Conservation (phyloP, 1,284 basidiomycete genomes). For the Malassezia obtusa region DNA sequence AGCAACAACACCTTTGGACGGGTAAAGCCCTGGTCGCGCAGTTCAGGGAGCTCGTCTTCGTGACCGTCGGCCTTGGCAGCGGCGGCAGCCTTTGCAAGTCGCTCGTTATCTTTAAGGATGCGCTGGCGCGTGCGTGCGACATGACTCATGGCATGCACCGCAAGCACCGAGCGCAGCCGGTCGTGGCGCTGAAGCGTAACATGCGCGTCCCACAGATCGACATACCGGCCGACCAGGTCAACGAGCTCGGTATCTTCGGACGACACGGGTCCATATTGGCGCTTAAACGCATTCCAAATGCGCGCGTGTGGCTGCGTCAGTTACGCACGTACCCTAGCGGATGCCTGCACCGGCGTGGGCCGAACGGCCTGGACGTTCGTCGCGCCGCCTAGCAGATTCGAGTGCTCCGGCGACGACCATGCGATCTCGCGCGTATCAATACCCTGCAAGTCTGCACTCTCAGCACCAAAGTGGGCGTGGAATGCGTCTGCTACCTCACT, state of each 20-base stretch:
- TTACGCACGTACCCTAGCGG: background rate
- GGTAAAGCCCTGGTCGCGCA: constrained; percentile 88
- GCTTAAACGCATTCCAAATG: constrained; percentile 8
- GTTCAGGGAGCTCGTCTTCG: constrained; percentile 22
- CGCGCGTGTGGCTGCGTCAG: constrained; percentile 8
- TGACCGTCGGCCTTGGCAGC: constrained; percentile 21
- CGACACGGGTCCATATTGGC: background rate
- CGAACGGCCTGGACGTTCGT: background rate
- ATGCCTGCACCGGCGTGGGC: background rate
- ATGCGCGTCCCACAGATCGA: constrained; percentile 31
- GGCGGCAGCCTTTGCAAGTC: constrained; percentile 54
- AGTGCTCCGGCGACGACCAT: constrained; percentile 17
- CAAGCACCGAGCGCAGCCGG: constrained; percentile 21
- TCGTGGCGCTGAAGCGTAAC: constrained; percentile 20
- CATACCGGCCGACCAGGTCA: constrained; percentile 25
- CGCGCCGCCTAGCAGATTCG: constrained; percentile 17
- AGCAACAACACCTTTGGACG: constrained; percentile 86
- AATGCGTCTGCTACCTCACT: constrained; percentile 21
- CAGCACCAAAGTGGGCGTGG: constrained; percentile 23
- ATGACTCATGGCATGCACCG: constrained; percentile 40
- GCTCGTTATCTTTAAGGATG: constrained; percentile 89
- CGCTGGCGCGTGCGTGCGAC: constrained; percentile 69
- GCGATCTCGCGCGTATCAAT: constrained; percentile 15
- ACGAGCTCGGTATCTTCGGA: constrained; percentile 24
- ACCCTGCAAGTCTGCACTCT: constrained; percentile 2